A percentile compares a stretch with the other conserved stretches of the same genome.
Evolutionary conservation across 225 moss, liverwort and hornwort species (phyloP).

Genomic region (Antitrichia curtipendula): DNA sequence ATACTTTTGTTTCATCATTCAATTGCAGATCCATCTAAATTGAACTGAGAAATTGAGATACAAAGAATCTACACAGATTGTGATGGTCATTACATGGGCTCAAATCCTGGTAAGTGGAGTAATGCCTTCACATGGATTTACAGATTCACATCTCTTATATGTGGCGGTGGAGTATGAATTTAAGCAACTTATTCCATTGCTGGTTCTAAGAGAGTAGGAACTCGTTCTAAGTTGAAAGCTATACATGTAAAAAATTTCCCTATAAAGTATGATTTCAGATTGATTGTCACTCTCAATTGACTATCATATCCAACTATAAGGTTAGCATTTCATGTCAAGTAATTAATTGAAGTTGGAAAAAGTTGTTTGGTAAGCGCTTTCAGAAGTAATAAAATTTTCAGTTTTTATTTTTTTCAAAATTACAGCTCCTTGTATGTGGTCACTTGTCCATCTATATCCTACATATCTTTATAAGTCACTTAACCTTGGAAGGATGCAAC

Average conservation of each 20-base stretch:
- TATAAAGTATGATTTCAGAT: neutral
- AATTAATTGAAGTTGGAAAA: neutral
- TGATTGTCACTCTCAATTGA: neutral
- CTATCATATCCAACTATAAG: accelerated
- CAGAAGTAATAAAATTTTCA: neutral
- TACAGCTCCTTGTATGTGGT: neutral
- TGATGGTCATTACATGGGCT: constrained; percentile 14
- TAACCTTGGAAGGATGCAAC: neutral
- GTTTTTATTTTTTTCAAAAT: neutral
- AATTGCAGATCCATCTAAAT: constrained; percentile 21
- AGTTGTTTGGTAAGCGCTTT: accelerated
- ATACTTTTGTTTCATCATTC: neutral
- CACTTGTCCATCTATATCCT: neutral
- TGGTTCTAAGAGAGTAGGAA: neutral
- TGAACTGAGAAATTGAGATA: no score
- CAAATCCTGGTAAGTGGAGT: constrained; percentile 9
- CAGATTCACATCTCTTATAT: neutral
- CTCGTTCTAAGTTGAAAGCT: neutral
- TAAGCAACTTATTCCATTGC: neutral
- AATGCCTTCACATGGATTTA: neutral
- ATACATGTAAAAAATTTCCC: neutral
- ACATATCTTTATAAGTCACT: neutral
- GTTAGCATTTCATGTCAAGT: neutral
- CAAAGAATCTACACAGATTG: constrained; percentile 42
- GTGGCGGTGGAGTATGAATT: neutral